Evolutionary conservation across 2,329 filamentous ascomycete genomes (phyloP).

Genomic region (Zalaria obscura): DNA sequence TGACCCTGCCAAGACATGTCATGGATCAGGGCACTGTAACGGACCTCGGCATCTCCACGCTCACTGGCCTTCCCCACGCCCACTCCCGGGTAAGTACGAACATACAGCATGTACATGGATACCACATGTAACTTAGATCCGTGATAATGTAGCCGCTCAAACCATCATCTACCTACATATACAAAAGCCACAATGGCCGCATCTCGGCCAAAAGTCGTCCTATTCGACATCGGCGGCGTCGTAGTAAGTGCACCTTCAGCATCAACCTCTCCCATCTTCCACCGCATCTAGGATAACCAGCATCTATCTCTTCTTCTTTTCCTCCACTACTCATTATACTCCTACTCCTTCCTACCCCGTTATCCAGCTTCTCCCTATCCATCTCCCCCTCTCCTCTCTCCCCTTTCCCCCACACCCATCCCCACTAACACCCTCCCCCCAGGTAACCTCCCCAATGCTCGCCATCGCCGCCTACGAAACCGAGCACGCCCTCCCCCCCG

Average conservation of each 20-base stretch:
- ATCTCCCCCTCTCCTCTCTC: conserved; percentile 3
- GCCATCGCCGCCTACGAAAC: conserved; percentile 85
- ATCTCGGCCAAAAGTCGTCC: conserved; percentile 50
- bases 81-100: no score
- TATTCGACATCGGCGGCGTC: conserved; percentile 95
- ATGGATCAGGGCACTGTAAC: no score
- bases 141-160: no score
- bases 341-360: neutral
- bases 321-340: neutral
- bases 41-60: no score
- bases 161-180: no score
- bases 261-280: neutral
- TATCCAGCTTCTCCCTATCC: neutral
- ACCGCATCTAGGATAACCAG: neutral
- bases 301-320: no score
- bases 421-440: conserved; percentile 8
- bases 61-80: no score
- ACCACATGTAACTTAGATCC: no score
- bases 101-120: no score
- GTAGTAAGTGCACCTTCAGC: conserved; percentile 52
- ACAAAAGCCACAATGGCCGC: neutral
- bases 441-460: conserved; percentile 88
- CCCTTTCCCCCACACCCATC: neutral
- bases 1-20: no score
- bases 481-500: conserved; percentile 59